These are phyloP conservation scores for Gynostemma pentaphyllum DNA, from an alignment of 306 rosid genomes.

Conservation along the genomic window DNA sequence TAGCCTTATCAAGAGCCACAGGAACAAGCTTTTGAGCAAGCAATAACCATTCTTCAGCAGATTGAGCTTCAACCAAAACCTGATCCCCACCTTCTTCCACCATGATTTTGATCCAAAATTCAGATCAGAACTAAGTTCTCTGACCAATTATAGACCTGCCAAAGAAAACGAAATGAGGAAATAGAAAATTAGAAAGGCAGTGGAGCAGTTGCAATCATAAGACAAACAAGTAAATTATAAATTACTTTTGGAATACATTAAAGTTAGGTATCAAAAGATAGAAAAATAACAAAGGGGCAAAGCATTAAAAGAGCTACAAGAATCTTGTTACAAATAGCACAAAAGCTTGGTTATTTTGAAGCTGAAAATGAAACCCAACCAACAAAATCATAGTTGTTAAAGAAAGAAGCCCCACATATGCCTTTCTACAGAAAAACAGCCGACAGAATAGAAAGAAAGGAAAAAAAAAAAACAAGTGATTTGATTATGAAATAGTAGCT, in stretches of 20 bases:
- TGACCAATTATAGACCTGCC: constrained; percentile 6
- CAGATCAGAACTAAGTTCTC: constrained; percentile 5
- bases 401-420: constrained; percentile 42
- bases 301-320: constrained; percentile 50
- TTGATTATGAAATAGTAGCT: too few species aligned
- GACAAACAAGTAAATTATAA: constrained; percentile 31
- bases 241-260: constrained; percentile 13
- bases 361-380: constrained; percentile 33
- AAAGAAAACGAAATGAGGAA: constrained; percentile 19
- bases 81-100: constrained; percentile 36
- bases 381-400: constrained; percentile 27
- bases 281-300: constrained; percentile 14
- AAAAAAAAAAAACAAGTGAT: constrained; percentile 23
- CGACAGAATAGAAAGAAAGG: neutral
- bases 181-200: neutral
- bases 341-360: constrained; percentile 22
- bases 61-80: constrained; percentile 6
- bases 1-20: constrained; percentile 47
- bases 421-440: constrained; percentile 16
- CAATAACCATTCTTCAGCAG: constrained; percentile 58
- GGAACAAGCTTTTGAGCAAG: constrained; percentile 70
- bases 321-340: constrained; percentile 43
- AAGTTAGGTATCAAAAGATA: constrained; percentile 24
- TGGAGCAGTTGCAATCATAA: constrained; percentile 16
- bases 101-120: constrained; percentile 36